phyloP scores from a whole-genome alignment of 177 flowering plant species.

The Vitis hybrid region DNA sequence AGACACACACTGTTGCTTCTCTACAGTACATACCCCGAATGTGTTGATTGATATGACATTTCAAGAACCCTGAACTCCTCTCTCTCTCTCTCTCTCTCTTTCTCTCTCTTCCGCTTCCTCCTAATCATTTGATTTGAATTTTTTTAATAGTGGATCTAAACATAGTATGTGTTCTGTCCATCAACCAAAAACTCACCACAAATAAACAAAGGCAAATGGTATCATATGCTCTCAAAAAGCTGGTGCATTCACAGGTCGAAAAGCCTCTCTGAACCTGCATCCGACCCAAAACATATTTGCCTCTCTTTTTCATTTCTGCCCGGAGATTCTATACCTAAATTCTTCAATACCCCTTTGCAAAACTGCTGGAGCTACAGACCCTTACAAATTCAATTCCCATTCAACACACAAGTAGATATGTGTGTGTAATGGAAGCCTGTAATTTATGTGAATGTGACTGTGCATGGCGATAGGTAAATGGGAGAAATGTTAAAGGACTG shows the following conservation, averaged over 20 bases:
- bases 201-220: conserved; percentile 24
- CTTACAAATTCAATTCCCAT: too few species aligned
- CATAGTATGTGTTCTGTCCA: conserved; percentile 39
- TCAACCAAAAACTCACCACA: conserved; percentile 17
- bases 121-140: conserved; percentile 43
- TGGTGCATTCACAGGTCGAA: conserved; percentile 7
- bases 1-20: background rate
- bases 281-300: too few species aligned
- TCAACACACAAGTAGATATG: too few species aligned
- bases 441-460: too few species aligned
- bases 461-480: too few species aligned
- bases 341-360: too few species aligned
- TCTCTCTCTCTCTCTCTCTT: conserved; percentile 2
- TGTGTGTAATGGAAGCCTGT: too few species aligned
- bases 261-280: too few species aligned
- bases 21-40: conserved; percentile 13
- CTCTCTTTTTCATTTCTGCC: too few species aligned
- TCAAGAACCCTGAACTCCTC: conserved; percentile 8
- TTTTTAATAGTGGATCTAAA: conserved; percentile 20
- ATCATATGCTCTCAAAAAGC: conserved; percentile 25
- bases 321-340: too few species aligned
- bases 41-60: conserved; percentile 25
- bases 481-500: too few species aligned
- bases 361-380: too few species aligned
- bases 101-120: background rate